phyloP scores from a whole-genome alignment of 1,284 basidiomycete genomes.

The Hortiboletus rubellus region DNA sequence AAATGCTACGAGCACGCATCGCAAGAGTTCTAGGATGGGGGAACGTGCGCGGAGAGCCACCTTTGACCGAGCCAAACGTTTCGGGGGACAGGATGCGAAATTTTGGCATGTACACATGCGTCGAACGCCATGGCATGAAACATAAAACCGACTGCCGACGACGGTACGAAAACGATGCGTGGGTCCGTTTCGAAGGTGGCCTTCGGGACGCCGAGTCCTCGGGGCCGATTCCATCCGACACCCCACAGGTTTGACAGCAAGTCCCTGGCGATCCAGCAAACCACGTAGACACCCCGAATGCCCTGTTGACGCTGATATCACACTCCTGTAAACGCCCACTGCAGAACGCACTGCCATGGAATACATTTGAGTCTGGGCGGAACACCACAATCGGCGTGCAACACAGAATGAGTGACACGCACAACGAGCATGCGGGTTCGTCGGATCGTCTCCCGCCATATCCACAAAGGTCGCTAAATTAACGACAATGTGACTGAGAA shows the following conservation, averaged over 20 bases:
- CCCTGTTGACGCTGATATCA: too few relatives aligned
- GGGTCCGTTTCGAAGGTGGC: constrained; percentile 9
- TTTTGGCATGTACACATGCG: constrained; percentile 6
- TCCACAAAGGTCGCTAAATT: too few relatives aligned
- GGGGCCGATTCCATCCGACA: constrained; percentile 32
- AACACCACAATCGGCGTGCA: too few relatives aligned
- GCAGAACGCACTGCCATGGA: background rate
- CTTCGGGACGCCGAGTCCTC: constrained; percentile 17
- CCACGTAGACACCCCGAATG: constrained; percentile 4
- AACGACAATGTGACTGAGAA: too few relatives aligned
- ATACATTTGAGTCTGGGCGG: constrained; percentile 3
- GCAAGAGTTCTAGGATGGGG: constrained; percentile 41
- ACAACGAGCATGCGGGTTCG: background rate
- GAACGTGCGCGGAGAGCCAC: constrained; percentile 43
- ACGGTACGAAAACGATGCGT: constrained; percentile 13
- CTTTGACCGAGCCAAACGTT: constrained; percentile 19
- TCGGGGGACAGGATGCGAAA: constrained; percentile 16
- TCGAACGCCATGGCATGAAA: constrained; percentile 20
- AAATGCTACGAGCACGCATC: constrained; percentile 42
- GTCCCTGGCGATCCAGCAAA: constrained; percentile 30
- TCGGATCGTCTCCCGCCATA: constrained; percentile 1
- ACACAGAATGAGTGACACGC: too few relatives aligned
- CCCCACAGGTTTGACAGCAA: constrained; percentile 25
- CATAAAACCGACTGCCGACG: background rate
- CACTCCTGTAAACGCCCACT: background rate